A percentile compares a stretch with the other conserved stretches of the same genome.
Conservation (phyloP, 2,329 filamentous ascomycete species). For the Coleophoma cylindrospora region DNA sequence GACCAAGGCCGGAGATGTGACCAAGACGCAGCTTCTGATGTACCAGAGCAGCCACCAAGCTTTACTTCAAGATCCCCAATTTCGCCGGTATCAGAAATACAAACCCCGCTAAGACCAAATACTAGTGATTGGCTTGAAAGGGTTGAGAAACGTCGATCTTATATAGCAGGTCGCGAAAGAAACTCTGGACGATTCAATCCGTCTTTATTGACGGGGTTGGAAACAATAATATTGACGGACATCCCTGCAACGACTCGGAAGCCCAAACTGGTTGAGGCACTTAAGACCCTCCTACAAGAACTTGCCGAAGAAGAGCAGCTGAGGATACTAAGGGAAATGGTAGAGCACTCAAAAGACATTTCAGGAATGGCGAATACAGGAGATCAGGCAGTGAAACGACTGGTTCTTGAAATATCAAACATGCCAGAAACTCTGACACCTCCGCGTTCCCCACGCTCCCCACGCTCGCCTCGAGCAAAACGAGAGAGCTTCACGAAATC, state of each 20-base stretch:
- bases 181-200: no score
- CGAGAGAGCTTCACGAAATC: conserved; percentile 11
- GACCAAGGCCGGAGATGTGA: not conserved
- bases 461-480: not conserved
- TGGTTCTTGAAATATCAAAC: conserved; percentile 12
- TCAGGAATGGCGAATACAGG: not conserved
- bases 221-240: no score
- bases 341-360: not conserved
- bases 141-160: no score
- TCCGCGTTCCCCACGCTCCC: not conserved
- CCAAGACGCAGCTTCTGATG: not conserved
- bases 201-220: no score
- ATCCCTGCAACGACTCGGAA: no score
- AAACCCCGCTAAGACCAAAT: no score
- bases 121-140: no score
- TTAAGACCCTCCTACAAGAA: no score
- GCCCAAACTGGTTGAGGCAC: no score
- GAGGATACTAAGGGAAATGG: conserved; percentile 6
- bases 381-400: conserved; percentile 1
- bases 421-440: conserved; percentile 5
- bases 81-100: no score
- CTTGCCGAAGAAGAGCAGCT: conserved; percentile 14
- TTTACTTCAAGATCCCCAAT: no score
- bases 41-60: not conserved
- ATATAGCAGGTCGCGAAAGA: no score